A percentile compares a stretch with the other conserved stretches of the same genome.
phyloP scores from a whole-genome alignment of 139 green algal genomes.

The Volvox reticuliferus region DNA sequence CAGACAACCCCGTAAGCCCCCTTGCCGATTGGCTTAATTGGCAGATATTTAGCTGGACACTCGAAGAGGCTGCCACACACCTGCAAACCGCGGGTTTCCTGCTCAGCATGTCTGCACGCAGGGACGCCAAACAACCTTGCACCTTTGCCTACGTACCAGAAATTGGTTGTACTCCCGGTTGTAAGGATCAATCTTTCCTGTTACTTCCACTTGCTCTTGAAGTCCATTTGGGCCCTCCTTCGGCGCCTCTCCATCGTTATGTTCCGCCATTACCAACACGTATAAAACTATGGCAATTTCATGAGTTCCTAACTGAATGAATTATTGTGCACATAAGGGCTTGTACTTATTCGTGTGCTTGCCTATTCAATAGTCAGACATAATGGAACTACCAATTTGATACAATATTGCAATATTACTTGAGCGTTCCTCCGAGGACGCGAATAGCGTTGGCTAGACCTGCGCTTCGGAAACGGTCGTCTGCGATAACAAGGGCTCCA shows the following conservation, averaged over 20 bases:
- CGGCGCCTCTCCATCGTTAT: background rate
- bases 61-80: slow-evolving; percentile 76
- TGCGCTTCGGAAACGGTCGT: too few species aligned
- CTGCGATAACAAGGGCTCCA: too few species aligned
- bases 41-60: slow-evolving; percentile 68
- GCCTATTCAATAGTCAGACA: too few species aligned
- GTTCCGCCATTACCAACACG: background rate
- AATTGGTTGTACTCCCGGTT: slow-evolving; percentile 63
- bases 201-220: slow-evolving; percentile 39
- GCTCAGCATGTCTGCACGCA: background rate
- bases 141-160: slow-evolving; percentile 43
- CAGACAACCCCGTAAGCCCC: slow-evolving; percentile 98
- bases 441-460: too few species aligned
- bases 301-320: background rate
- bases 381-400: too few species aligned
- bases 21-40: slow-evolving; percentile 92
- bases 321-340: background rate
- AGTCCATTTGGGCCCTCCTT: background rate
- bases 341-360: too few species aligned
- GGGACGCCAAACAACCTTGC: background rate
- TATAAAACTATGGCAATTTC: background rate
- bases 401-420: too few species aligned
- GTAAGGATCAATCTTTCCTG: slow-evolving; percentile 13
- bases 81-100: slow-evolving; percentile 40
- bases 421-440: too few species aligned